Evolutionary conservation across 441 rosid species (phyloP), one percentile per base, ranked within the genome.

Genomic region (Viola pubescens): DNA sequence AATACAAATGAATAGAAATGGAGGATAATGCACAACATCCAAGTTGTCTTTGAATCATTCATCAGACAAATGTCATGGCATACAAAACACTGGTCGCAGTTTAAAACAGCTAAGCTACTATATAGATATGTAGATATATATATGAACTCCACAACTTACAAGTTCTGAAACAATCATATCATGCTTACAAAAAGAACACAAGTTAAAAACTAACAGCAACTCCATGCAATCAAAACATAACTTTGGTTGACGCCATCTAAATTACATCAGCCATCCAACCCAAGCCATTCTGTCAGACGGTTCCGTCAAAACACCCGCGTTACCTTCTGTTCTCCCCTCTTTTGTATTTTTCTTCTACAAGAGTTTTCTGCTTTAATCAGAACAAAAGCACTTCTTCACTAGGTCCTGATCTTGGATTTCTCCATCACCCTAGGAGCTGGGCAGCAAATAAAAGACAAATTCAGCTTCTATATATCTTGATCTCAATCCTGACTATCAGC

Each of bases 401-500:
- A 81, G 62, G 60, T 58, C 57, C 62, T 60, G 58, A 44, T 67
- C 73, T 68, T 77, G 49, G 81, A 76, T 66, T 81, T 84, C 75
- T 79, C 86, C 76, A 70, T 58, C 7, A 75, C 83, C 58, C 83
- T 74, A 11, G 89, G 89, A 61, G 89, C 89, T 81, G 80, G 48
- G 39, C 46, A 67, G 4, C 54, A 63, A 2, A 52, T 38, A 59
- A 61, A 40, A 37, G 40, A 11, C 57, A 14, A 59, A 19, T 44
- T 55, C 56, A 60, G 34, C 2, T 26, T 26, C 34, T 26, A 26
- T 26, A 1, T 26, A 26, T 26, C 34, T 26, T 26, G 34, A 26
- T 26, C 34, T 26, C 34, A 26, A 26, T 26, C 34, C 34, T 26
- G 3, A 26, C 34, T 26, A 26, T 26, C 34, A 26, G 34, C 34